phyloP scores from a whole-genome alignment of 129 eudicot genomes.

The Saussurea involucrata region DNA sequence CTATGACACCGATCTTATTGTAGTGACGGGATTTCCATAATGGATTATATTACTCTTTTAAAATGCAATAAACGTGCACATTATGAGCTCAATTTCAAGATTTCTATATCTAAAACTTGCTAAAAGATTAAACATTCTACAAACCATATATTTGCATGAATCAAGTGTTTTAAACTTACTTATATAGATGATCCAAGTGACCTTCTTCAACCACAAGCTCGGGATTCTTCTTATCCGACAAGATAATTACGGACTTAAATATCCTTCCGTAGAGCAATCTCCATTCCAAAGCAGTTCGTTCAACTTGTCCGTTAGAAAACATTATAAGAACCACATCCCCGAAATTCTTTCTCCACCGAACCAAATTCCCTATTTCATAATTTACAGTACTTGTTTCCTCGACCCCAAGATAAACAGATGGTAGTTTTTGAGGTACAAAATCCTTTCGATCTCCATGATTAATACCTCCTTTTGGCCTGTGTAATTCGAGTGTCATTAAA shows the following conservation, averaged over 20 bases:
- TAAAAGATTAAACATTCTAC: not conserved
- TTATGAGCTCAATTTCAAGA: slow-evolving; percentile 4
- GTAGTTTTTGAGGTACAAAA: slow-evolving; percentile 81
- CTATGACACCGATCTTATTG: not conserved
- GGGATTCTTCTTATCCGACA: slow-evolving; percentile 57
- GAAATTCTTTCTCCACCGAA: slow-evolving; percentile 83
- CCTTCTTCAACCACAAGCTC: slow-evolving; percentile 88
- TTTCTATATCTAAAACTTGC: not conserved
- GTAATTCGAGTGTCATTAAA: slow-evolving; percentile 59
- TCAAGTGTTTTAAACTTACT: slow-evolving; percentile 45
- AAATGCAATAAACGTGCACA: not conserved
- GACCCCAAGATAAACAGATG: slow-evolving; percentile 87
- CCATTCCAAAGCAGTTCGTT: slow-evolving; percentile 49
- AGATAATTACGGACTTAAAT: slow-evolving; percentile 64
- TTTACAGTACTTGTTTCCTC: slow-evolving; percentile 85
- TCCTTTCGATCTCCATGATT: slow-evolving; percentile 90
- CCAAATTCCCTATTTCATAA: slow-evolving; percentile 87
- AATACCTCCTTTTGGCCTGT: slow-evolving; percentile 51
- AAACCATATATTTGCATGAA: slow-evolving; percentile 9
- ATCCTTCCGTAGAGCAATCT: slow-evolving; percentile 34
- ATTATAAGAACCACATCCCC: slow-evolving; percentile 82
- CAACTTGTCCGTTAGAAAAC: slow-evolving; percentile 77
- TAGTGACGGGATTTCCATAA: not conserved
- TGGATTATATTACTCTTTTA: not conserved
- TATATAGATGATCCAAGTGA: slow-evolving; percentile 62